Evolutionary conservation across 257 asterid species (phyloP), one percentile per base, ranked within the genome.

Genomic region (Salvia rosmarinus): DNA sequence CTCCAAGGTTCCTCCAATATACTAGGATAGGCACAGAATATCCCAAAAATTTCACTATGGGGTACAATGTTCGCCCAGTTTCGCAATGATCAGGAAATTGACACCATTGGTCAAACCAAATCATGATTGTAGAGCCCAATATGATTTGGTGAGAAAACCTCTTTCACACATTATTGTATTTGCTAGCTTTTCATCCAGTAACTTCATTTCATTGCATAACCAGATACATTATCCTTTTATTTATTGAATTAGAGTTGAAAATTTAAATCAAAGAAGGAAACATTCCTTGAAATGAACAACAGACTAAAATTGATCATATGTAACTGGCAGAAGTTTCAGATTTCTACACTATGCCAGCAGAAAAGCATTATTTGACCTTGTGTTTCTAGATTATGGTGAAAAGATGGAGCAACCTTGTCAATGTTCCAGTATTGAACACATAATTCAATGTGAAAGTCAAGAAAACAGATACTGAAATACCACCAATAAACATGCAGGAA

Each of bases 11-110:
- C 10, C 76, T 50, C 39, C 17, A 43, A 32, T 40, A 63, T 62
- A 54, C 20, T 21, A 4, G 72, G 56, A 42, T 14, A 19, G 9
- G 55, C 64, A 71, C 17, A 43, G 25, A 47, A 16, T 21, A 35
- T 9, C 28, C 1, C n/a, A 71, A 50, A 35, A 9, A 6, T 25
- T 23, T 25, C 9, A 44, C 10, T 40, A 56, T 37, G 19, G 34
- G 47, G 52, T 37, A 60, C 37, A 39, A 64, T 20, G 67, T 16
- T 42, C 30, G 40, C 54, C 64, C 40, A 74, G 13, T 75, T 52
- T 77, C 64, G 25, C 58, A 44, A 46, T n/a, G 61, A 64, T 21
- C 64, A 54, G 59, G 30, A 56, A 55, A 23, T n/a, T 37, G 39
- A 47, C 56, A 13, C 16, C 21, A 74, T 57, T 8, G 19, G 47